Percentiles rank a stretch among this genome's conserved stretches.
phyloP scores from a whole-genome alignment of 164 flowering plant species.

The Malania oleifera region DNA sequence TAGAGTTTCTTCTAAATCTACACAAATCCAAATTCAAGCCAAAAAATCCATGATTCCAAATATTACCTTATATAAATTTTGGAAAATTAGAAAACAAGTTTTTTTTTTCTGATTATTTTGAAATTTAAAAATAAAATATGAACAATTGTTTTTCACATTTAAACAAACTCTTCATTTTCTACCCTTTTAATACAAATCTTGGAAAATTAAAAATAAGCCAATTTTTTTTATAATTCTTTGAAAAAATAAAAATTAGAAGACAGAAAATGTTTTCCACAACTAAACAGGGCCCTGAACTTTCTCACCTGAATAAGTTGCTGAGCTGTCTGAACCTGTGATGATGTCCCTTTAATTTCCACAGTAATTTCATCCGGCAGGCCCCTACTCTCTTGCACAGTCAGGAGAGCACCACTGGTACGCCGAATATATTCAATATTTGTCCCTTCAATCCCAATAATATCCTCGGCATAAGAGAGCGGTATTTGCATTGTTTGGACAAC shows the following conservation, averaged over 20 bases:
- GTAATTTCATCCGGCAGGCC: conserved; percentile 84
- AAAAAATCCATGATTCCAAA: no score
- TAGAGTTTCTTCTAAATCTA: no score
- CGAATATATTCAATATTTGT: conserved; percentile 83
- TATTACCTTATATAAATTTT: no score
- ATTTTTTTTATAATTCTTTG: no score
- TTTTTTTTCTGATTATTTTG: no score
- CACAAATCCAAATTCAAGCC: no score
- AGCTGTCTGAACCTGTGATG: conserved; percentile 85
- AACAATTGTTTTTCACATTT: no score
- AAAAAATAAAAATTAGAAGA: no score
- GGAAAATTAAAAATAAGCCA: no score
- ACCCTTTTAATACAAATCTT: no score
- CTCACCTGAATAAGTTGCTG: conserved; percentile 84
- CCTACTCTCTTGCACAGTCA: conserved; percentile 81
- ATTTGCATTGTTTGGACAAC: conserved; percentile 78
- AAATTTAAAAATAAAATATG: no score
- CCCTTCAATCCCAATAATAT: conserved; percentile 85
- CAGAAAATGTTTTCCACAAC: not conserved
- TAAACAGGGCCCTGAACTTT: conserved; percentile 23
- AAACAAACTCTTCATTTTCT: conserved; percentile 19
- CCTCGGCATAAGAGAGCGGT: conserved; percentile 87
- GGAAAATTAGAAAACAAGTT: no score
- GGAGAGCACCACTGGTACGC: conserved; percentile 78
- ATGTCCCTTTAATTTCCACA: conserved; percentile 83